A percentile compares a stretch with the other conserved stretches of the same genome.
These are phyloP conservation scores for Auricularia cornea DNA, from an alignment of 768 basidiomycete species.

Conservation along the genomic window DNA sequence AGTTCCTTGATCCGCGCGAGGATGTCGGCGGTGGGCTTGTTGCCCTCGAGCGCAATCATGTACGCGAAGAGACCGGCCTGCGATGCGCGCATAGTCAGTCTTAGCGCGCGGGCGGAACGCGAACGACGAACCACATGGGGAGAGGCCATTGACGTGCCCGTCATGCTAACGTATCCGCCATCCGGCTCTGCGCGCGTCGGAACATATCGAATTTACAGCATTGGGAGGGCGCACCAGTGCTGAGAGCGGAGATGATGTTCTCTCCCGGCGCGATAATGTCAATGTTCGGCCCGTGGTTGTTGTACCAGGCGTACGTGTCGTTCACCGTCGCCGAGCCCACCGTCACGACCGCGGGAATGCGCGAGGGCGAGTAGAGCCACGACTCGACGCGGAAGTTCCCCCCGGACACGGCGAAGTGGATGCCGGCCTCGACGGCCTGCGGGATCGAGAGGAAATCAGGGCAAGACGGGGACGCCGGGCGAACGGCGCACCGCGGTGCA, in stretches of 20 bases:
- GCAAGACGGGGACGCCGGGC: not conserved
- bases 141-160: constrained; percentile 92
- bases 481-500: constrained; percentile 33
- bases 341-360: constrained; percentile 4
- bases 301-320: constrained; percentile 9
- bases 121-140: constrained; percentile 69
- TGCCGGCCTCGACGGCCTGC: constrained; percentile 11
- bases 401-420: constrained; percentile 10
- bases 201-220: too few species aligned
- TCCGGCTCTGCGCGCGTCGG: too few species aligned
- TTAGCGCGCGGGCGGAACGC: too few species aligned
- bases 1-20: too few species aligned
- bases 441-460: constrained; percentile 32
- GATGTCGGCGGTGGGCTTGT: too few species aligned
- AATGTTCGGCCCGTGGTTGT: constrained; percentile 9
- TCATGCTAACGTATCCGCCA: constrained; percentile 61
- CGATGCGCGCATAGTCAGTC: too few species aligned
- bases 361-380: constrained; percentile 5
- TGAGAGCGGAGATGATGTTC: constrained; percentile 7
- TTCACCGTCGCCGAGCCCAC: constrained; percentile 10
- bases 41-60: too few species aligned
- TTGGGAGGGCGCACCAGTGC: not conserved
- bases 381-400: constrained; percentile 9
- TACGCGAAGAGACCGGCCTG: too few species aligned
- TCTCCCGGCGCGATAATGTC: constrained; percentile 10